Base-by-base conservation (phyloP, 2,329 filamentous ascomycete species). In the Albophoma yamanashiensis region DNA sequence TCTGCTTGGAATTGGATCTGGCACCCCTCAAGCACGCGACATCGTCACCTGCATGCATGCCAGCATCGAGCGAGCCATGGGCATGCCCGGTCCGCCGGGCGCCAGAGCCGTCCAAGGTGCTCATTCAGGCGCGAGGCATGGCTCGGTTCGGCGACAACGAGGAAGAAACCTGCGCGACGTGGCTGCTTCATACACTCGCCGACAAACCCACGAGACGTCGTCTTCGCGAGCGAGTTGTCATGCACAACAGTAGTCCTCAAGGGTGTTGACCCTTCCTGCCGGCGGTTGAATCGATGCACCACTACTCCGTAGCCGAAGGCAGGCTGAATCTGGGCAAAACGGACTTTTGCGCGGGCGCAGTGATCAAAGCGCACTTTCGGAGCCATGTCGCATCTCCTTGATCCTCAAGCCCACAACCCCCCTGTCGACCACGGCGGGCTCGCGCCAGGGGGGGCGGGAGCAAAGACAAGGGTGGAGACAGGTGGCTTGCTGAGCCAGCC, bases 401-500 rank as follows among this genome's bases (percentile, higher is more conserved):
- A 52, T 52, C 20, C 47, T 50, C 25, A 4, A 34, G 47, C 47
- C 47, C n/a, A 27, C 25, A 52, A 11, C 47, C 25, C 45, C 25
- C 36, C 34, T 7, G 9, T 36, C 34, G 34, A 36, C 34, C 34
- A 36, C 45, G 34, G 27, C 50, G 8, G 50, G 47, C 27, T 36
- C 31, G 47, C 25, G 27, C 45, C 45, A 31, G 39, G 39, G 47
- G 47, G 47, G 47, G 47, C 31, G 50, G 50, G 31, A 53, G n/a
- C 50, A 36, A 31, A 4, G 50, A 62, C 43, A 53, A 62, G 62
- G 64, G 62, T 63, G 61, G 58, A 60, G 31, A 20, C 5, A 20
- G 9, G 39, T 62, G 67, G 65, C 63, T 67, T 64, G 64, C 67
- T 60, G 56, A 64, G 62, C 58, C 61, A 65, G 64, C 69, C 67